Evolutionary conservation across 257 asterid species (phyloP).

Genomic region (Apocynum venetum): DNA sequence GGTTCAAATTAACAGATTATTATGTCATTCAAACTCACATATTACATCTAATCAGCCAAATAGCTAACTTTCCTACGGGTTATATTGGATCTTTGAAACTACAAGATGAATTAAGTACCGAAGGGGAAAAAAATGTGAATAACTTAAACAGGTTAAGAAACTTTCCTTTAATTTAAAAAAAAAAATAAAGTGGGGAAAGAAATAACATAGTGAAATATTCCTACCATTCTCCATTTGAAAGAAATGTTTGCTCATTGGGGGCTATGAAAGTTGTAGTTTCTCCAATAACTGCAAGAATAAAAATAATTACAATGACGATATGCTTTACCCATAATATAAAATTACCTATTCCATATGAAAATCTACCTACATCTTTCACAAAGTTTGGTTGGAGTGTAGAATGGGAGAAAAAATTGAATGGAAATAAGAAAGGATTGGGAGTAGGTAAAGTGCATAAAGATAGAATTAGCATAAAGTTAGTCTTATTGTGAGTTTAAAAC

Average conservation of each 20-base stretch:
- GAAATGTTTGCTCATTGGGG: conserved; percentile 65
- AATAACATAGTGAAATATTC: conserved; percentile 16
- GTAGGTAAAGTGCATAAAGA: background rate
- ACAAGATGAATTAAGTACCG: background rate
- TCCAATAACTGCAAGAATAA: conserved; percentile 78
- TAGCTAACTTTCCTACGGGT: background rate
- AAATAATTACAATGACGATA: background rate
- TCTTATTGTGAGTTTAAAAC: background rate
- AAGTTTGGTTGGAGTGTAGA: background rate
- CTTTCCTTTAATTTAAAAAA: background rate
- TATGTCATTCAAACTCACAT: background rate
- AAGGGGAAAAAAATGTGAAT: background rate
- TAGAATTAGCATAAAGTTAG: background rate
- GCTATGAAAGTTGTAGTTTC: conserved; percentile 78
- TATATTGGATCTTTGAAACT: background rate
- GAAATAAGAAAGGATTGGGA: background rate
- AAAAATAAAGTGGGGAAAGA: background rate
- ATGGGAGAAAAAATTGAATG: background rate
- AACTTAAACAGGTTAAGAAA: background rate
- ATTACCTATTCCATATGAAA: background rate
- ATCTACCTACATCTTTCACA: background rate
- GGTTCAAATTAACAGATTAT: background rate
- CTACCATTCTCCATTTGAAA: conserved; percentile 98
- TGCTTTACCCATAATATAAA: conserved; percentile 1
- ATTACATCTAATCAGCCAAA: background rate